These are phyloP conservation scores for Gossypium stocksii DNA, from an alignment of 345 rosid species.

Conservation along the genomic window DNA sequence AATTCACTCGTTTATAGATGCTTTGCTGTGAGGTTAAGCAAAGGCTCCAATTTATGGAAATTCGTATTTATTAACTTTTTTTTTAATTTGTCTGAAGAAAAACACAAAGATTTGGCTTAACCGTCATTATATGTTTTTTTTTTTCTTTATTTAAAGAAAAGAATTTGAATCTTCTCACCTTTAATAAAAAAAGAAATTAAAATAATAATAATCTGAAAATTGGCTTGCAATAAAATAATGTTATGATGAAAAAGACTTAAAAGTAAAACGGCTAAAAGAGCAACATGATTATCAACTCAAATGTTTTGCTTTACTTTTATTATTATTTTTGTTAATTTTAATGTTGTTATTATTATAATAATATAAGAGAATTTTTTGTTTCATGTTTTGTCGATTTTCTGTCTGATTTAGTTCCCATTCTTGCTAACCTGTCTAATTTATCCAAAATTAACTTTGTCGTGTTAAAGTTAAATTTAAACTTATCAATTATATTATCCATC, in stretches of 20 bases:
- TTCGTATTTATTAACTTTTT: background rate
- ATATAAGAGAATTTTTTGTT: background rate
- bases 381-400: background rate
- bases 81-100: background rate
- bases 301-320: background rate
- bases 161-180: too few relatives aligned
- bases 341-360: background rate
- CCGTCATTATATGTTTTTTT: too few relatives aligned
- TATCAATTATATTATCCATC: background rate
- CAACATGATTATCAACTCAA: background rate
- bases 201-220: background rate
- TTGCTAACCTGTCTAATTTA: background rate
- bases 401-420: slow-evolving; percentile 13
- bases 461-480: background rate
- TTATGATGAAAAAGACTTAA: background rate
- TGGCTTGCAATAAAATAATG: background rate
- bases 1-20: background rate
- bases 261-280: background rate
- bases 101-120: background rate
- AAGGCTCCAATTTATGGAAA: background rate
- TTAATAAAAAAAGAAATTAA: background rate
- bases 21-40: slow-evolving; percentile 9
- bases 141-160: too few relatives aligned
- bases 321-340: background rate
- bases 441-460: background rate